A percentile compares a stretch with the other conserved stretches of the same genome.
Conservation (phyloP, 1,284 basidiomycete genomes). For the Porodaedalea pini region DNA sequence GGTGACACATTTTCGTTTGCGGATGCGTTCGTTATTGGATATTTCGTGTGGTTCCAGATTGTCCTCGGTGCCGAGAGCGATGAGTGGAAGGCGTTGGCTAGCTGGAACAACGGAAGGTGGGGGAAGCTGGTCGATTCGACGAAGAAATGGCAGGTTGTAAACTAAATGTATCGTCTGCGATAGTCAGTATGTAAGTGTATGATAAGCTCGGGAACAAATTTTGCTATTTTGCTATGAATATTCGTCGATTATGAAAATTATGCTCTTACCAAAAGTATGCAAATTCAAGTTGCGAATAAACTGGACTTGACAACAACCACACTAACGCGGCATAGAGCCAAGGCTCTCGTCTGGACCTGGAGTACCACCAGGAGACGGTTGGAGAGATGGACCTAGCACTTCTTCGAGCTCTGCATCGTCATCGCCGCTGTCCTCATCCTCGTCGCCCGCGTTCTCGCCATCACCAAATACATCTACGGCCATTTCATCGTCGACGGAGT, state of each 20-base stretch:
- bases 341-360: background rate
- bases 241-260: background rate
- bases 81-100: slow-evolving; percentile 36
- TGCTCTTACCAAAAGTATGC: background rate
- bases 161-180: background rate
- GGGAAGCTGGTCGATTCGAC: slow-evolving; percentile 32
- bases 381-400: slow-evolving; percentile 29
- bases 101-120: slow-evolving; percentile 40
- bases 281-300: background rate
- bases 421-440: slow-evolving; percentile 30
- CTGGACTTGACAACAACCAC: background rate
- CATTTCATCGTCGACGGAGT: slow-evolving; percentile 19
- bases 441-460: slow-evolving; percentile 18
- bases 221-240: too few species aligned
- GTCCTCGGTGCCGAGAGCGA: slow-evolving; percentile 33
- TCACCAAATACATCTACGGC: slow-evolving; percentile 20
- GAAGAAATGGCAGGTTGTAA: slow-evolving; percentile 27
- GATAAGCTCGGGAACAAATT: too few species aligned
- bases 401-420: slow-evolving; percentile 38
- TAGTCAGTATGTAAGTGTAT: too few species aligned
- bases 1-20: slow-evolving; percentile 33
- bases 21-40: slow-evolving; percentile 34
- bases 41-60: slow-evolving; percentile 32
- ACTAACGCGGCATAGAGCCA: slow-evolving; percentile 1
- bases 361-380: slow-evolving; percentile 14